phyloP scores from a whole-genome alignment of 306 rosid genomes.

The Malus asiatica region DNA sequence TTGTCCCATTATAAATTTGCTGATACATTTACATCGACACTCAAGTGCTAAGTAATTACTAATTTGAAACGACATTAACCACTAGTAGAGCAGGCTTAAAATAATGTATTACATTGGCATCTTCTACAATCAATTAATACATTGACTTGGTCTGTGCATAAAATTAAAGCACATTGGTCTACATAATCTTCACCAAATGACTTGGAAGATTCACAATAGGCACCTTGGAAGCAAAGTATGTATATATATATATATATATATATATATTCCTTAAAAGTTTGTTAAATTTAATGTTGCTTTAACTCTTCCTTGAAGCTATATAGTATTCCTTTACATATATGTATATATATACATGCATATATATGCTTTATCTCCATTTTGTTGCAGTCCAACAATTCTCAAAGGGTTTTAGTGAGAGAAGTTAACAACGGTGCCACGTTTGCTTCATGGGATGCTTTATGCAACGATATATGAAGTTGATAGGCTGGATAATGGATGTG shows the following conservation, averaged over 20 bases:
- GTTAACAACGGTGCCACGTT: slow-evolving; percentile 29
- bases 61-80: neutral
- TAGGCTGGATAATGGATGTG: slow-evolving; percentile 31
- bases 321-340: neutral
- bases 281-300: neutral
- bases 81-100: neutral
- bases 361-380: neutral
- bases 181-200: neutral
- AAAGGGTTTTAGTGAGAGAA: neutral
- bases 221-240: slow-evolving; percentile 35
- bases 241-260: too few species aligned
- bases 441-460: slow-evolving; percentile 63
- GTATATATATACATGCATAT: neutral
- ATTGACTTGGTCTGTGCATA: neutral
- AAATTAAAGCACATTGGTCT: neutral
- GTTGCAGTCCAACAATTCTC: neutral
- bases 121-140: neutral
- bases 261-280: neutral
- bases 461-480: slow-evolving; percentile 48
- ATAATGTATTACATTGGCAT: neutral
- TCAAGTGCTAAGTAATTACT: neutral
- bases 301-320: neutral
- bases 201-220: slow-evolving; percentile 9
- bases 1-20: too few species aligned
- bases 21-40: neutral